Conservation (phyloP, 305 asterid species). For the Stenogyne calaminthoides region DNA sequence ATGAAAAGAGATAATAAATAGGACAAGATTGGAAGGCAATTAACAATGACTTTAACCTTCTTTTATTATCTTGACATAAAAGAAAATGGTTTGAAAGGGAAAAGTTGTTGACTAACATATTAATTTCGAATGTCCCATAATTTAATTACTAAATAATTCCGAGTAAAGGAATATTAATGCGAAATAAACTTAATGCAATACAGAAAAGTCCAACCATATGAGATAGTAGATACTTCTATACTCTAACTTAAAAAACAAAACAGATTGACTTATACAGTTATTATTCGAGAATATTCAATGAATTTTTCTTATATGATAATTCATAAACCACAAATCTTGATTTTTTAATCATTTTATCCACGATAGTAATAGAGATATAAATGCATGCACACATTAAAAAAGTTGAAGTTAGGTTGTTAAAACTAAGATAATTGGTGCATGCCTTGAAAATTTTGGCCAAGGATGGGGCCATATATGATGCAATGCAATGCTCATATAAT, state of each 20-base stretch:
- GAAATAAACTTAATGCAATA: too few species aligned
- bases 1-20: slow-evolving; percentile 33
- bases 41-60: slow-evolving; percentile 15
- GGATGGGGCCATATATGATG: slow-evolving; percentile 31
- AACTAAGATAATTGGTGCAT: slow-evolving; percentile 1
- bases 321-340: not conserved
- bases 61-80: slow-evolving; percentile 4
- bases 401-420: not conserved
- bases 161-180: not conserved
- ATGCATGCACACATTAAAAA: not conserved
- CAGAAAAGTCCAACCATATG: too few species aligned
- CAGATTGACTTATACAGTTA: too few species aligned
- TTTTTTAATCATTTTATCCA: not conserved
- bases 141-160: too few species aligned
- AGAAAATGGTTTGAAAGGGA: not conserved
- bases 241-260: too few species aligned
- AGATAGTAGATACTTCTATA: too few species aligned
- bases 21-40: slow-evolving; percentile 37
- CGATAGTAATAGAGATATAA: not conserved
- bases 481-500: slow-evolving; percentile 21
- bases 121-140: too few species aligned
- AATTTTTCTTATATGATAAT: too few species aligned
- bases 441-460: not conserved
- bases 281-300: too few species aligned
- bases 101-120: not conserved